phyloP scores from a whole-genome alignment of 2,329 filamentous ascomycete genomes.

The Diaporthe citri region DNA sequence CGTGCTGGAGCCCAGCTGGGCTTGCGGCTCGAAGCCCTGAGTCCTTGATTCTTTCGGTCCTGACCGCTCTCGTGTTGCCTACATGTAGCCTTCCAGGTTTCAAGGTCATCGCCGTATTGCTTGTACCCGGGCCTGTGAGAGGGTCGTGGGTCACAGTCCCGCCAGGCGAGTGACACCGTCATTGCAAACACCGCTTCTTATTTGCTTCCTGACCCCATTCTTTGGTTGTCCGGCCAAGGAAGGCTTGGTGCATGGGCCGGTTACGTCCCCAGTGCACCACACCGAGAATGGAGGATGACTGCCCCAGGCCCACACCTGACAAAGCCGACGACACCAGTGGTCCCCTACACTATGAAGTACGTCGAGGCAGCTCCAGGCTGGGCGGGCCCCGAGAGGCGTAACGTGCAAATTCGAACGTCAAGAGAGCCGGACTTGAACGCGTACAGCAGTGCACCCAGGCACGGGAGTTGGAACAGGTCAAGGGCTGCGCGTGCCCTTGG shows the following conservation, averaged over 20 bases:
- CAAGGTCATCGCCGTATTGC: conserved; percentile 38
- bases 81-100: conserved; percentile 37
- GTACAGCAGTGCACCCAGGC: not conserved
- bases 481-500: not conserved
- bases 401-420: not conserved
- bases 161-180: conserved; percentile 37
- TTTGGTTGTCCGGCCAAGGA: conserved; percentile 9
- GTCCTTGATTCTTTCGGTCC: conserved; percentile 33
- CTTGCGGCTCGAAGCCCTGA: conserved; percentile 11
- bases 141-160: conserved; percentile 6
- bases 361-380: not conserved
- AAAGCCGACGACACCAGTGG: not conserved
- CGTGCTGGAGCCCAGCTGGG: not conserved
- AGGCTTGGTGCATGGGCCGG: not conserved
- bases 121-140: conserved; percentile 39
- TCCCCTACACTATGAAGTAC: not conserved
- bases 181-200: conserved; percentile 34
- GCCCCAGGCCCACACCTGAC: conserved; percentile 3
- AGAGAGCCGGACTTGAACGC: not conserved
- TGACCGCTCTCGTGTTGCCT: conserved; percentile 39
- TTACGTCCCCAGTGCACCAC: conserved; percentile 1
- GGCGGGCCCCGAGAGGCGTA: not conserved
- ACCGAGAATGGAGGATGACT: not conserved
- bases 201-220: conserved; percentile 3
- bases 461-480: not conserved